Conservation (phyloP, 805 yeast genomes). For the Pichia membranifaciens region DNA sequence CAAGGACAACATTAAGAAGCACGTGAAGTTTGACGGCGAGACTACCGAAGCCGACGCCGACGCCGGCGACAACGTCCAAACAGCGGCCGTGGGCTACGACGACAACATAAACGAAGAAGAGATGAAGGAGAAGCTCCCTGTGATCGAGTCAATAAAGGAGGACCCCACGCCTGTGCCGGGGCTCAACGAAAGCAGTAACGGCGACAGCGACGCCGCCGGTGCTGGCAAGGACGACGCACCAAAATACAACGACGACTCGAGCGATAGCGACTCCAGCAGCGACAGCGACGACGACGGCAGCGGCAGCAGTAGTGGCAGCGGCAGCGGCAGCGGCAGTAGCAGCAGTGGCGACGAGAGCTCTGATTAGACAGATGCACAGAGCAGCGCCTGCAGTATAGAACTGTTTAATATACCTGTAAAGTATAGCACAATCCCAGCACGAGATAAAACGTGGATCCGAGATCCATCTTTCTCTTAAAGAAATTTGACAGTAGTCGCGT, state of each 20-base stretch:
- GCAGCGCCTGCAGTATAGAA: no score
- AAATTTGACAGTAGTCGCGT: no score
- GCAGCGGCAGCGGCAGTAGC: constrained; percentile 1
- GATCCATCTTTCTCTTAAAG: no score
- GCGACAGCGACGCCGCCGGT: constrained; percentile 7
- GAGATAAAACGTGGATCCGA: no score
- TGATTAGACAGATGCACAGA: not conserved
- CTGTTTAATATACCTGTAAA: no score
- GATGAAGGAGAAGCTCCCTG: constrained; percentile 8
- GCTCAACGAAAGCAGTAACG: constrained; percentile 10
- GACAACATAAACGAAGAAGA: constrained; percentile 1
- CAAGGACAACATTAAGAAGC: constrained; percentile 20
- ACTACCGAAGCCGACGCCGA: not conserved
- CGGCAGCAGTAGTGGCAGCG: not conserved
- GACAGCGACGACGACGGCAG: constrained; percentile 2
- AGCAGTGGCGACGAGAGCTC: constrained; percentile 2
- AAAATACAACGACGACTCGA: constrained; percentile 18
- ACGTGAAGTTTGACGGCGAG: constrained; percentile 37
- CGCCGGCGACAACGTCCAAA: not conserved
- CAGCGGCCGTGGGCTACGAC: not conserved
- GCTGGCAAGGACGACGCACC: constrained; percentile 21
- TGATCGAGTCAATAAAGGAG: constrained; percentile 21
- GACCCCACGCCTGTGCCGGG: constrained; percentile 7
- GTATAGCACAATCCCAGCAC: no score
- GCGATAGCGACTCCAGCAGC: constrained; percentile 11